A percentile compares a stretch with the other conserved stretches of the same genome.
These are phyloP conservation scores for Coleophoma eucalyptorum DNA, from an alignment of 2,329 filamentous ascomycete species.

Conservation along the genomic window DNA sequence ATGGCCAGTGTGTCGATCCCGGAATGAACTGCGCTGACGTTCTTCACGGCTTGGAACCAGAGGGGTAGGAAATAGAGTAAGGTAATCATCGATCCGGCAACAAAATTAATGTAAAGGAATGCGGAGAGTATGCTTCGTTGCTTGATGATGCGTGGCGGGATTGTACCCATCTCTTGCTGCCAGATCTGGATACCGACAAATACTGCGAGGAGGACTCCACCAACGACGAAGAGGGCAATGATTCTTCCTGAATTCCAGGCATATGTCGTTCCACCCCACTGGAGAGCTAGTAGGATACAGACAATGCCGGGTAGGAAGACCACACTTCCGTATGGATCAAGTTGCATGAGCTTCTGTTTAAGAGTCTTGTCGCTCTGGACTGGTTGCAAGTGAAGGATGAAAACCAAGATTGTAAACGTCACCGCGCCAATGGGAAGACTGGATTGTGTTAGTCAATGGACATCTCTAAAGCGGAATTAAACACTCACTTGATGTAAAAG, in stretches of 20 bases:
- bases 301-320: constrained; percentile 22
- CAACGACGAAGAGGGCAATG: constrained; percentile 25
- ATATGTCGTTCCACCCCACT: constrained; percentile 29
- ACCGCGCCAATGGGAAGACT: constrained; percentile 33
- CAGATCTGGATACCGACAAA: constrained; percentile 25
- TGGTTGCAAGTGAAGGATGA: constrained; percentile 27
- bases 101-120: constrained; percentile 19
- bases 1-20: constrained; percentile 26
- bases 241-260: constrained; percentile 27
- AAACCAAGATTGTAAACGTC: constrained; percentile 8
- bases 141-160: constrained; percentile 30
- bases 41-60: constrained; percentile 39
- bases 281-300: constrained; percentile 28
- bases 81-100: constrained; percentile 18
- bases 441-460: constrained; percentile 23
- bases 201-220: constrained; percentile 17
- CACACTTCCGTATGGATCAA: constrained; percentile 27
- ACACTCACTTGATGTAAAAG: constrained; percentile 27
- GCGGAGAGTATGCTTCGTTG: constrained; percentile 27
- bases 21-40: constrained; percentile 32
- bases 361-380: constrained; percentile 22
- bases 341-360: constrained; percentile 30
- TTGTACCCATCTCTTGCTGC: constrained; percentile 30
- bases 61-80: constrained; percentile 36
- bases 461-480: background rate